Conservation (phyloP, 495 filamentous ascomycete genomes). For the Penicillium diatomitis region DNA sequence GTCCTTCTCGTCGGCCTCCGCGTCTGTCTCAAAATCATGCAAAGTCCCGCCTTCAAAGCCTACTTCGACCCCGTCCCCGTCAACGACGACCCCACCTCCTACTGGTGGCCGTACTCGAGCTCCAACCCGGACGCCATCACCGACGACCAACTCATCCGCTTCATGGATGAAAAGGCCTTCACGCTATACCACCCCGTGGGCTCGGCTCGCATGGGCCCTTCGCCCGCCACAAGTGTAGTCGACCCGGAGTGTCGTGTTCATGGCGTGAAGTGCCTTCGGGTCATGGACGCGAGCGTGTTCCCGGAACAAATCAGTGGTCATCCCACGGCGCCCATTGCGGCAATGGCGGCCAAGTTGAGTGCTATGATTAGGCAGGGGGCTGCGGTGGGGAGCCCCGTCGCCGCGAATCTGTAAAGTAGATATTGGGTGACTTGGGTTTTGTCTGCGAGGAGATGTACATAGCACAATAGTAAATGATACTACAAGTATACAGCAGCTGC, state of each 20-base stretch:
- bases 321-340: conserved; percentile 13
- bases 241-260: conserved; percentile 40
- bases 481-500: too few relatives aligned
- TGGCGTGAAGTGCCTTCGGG: conserved; percentile 36
- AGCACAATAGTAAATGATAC: too few relatives aligned
- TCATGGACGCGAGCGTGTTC: conserved; percentile 31
- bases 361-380: conserved; percentile 5
- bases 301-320: conserved; percentile 19
- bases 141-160: conserved; percentile 15
- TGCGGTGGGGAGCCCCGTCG: neutral
- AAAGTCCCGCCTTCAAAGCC: conserved; percentile 10
- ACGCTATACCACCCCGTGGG: conserved; percentile 18
- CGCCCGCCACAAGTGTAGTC: conserved; percentile 29
- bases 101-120: conserved; percentile 21
- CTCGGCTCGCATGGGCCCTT: conserved; percentile 15
- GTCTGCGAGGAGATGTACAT: too few relatives aligned
- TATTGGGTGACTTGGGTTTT: too few relatives aligned
- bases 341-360: conserved; percentile 15
- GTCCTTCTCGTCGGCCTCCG: conserved; percentile 13
- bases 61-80: conserved; percentile 9
- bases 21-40: conserved; percentile 10
- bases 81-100: conserved; percentile 11
- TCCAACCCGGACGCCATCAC: conserved; percentile 14
- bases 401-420: neutral
- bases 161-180: conserved; percentile 18